A percentile compares a stretch with the other conserved stretches of the same genome.
Conservation (phyloP, 805 yeast species). For the Tetrapisispora namnaoensis region DNA sequence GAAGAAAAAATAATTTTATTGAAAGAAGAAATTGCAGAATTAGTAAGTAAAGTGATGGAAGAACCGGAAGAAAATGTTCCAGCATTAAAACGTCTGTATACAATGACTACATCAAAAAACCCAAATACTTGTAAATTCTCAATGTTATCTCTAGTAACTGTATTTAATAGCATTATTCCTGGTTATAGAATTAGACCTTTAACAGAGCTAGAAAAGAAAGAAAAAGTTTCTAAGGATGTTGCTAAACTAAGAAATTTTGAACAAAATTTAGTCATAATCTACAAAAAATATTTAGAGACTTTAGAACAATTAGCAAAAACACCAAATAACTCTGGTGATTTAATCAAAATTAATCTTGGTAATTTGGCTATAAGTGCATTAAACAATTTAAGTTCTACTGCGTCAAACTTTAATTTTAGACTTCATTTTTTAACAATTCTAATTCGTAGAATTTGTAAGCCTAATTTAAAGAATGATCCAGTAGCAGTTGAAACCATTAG, state of each 20-base stretch:
- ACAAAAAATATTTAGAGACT: conserved; percentile 53
- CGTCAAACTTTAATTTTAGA: conserved; percentile 73
- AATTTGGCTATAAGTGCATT: conserved; percentile 63
- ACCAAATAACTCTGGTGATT: conserved; percentile 26
- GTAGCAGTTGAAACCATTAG: conserved; percentile 51
- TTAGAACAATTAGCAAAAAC: conserved; percentile 36
- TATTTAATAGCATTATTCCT: conserved; percentile 79
- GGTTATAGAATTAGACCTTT: conserved; percentile 79
- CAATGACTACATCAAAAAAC: conserved; percentile 60
- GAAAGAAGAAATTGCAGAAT: conserved; percentile 75
- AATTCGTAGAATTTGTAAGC: conserved; percentile 58
- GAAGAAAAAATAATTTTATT: conserved; percentile 48
- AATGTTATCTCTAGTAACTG: conserved; percentile 69
- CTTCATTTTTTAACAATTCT: conserved; percentile 61
- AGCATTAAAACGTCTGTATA: conserved; percentile 53
- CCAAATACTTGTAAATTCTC: conserved; percentile 61
- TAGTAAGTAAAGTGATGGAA: conserved; percentile 69
- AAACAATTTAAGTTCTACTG: conserved; percentile 59
- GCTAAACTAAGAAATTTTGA: conserved; percentile 71
- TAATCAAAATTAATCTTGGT: conserved; percentile 33
- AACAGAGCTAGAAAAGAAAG: conserved; percentile 69
- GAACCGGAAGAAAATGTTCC: conserved; percentile 80
- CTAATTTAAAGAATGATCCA: conserved; percentile 35
- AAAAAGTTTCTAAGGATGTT: conserved; percentile 76
- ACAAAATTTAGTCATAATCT: conserved; percentile 61